Evolutionary conservation across 805 yeast genomes (phyloP).

Genomic region (Candida silvicultrix): DNA sequence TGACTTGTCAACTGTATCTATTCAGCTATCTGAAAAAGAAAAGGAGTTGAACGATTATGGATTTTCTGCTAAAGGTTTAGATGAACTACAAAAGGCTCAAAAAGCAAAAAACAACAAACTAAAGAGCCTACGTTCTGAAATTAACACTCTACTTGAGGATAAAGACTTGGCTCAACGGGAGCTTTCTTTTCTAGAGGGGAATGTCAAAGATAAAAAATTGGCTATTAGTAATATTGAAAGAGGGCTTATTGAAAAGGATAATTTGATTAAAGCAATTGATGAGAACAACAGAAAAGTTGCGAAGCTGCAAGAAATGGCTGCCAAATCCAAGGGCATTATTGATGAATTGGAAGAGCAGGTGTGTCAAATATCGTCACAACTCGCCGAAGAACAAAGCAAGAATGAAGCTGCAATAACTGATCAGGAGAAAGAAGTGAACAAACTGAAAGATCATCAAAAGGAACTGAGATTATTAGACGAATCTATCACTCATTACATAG

Average conservation of each 20-base stretch:
- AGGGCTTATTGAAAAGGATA: constrained; percentile 40
- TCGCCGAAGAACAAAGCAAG: constrained; percentile 11
- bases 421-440: constrained; percentile 1
- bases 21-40: constrained; percentile 23
- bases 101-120: constrained; percentile 31
- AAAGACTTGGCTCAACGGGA: constrained; percentile 41
- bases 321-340: constrained; percentile 17
- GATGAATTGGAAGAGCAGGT: constrained; percentile 18
- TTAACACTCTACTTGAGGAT: constrained; percentile 29
- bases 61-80: constrained; percentile 28
- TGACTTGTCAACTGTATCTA: constrained; percentile 25
- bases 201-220: constrained; percentile 47
- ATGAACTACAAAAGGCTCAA: constrained; percentile 41
- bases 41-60: constrained; percentile 35
- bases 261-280: constrained; percentile 30
- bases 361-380: constrained; percentile 6
- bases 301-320: constrained; percentile 12
- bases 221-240: constrained; percentile 47
- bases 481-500: constrained; percentile 23
- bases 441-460: constrained; percentile 17
- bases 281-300: constrained; percentile 27
- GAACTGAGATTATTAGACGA: constrained; percentile 26
- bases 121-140: constrained; percentile 31
- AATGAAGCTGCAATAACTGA: constrained; percentile 1
- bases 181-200: constrained; percentile 38